Evolutionary conservation across 1,139 yeast species (phyloP).

Genomic region (Meyerozyma smithsonii): DNA sequence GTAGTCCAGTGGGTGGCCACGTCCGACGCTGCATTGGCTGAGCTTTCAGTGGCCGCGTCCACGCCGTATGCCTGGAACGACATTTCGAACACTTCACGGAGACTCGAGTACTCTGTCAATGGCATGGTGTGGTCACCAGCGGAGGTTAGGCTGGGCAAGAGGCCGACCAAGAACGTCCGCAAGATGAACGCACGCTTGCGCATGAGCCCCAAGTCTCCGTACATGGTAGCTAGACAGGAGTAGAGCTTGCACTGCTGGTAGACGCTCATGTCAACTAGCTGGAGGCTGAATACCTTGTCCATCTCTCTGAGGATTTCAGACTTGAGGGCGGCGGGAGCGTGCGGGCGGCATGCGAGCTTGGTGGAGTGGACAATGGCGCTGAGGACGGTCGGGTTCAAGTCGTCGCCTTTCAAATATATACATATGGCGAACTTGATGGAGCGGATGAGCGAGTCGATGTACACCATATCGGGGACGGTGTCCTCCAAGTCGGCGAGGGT

Average conservation of each 20-base stretch:
- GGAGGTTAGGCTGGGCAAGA: conserved; percentile 37
- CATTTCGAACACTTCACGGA: conserved; percentile 30
- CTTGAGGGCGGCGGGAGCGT: conserved; percentile 19
- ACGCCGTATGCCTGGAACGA: conserved; percentile 43
- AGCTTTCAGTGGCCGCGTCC: conserved; percentile 23
- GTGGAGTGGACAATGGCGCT: conserved; percentile 28
- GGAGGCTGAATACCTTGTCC: conserved; percentile 39
- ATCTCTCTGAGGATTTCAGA: conserved; percentile 48
- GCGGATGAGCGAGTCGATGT: conserved; percentile 67
- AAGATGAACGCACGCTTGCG: conserved; percentile 71
- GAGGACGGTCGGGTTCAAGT: conserved; percentile 38
- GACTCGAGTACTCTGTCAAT: conserved; percentile 9
- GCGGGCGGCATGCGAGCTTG: conserved; percentile 16
- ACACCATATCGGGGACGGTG: conserved; percentile 77
- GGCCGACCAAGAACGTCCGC: conserved; percentile 51
- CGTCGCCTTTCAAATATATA: conserved; percentile 45
- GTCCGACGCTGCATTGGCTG: conserved; percentile 18
- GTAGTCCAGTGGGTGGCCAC: conserved; percentile 45
- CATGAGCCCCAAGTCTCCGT: conserved; percentile 53
- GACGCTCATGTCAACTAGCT: conserved; percentile 39
- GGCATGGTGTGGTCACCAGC: conserved; percentile 5
- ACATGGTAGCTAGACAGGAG: conserved; percentile 62
- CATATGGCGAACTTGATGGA: conserved; percentile 57
- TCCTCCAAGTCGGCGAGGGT: conserved; percentile 65
- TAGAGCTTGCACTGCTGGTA: conserved; percentile 59